phyloP scores from a whole-genome alignment of 306 rosid species.

The Sophora flavescens region DNA sequence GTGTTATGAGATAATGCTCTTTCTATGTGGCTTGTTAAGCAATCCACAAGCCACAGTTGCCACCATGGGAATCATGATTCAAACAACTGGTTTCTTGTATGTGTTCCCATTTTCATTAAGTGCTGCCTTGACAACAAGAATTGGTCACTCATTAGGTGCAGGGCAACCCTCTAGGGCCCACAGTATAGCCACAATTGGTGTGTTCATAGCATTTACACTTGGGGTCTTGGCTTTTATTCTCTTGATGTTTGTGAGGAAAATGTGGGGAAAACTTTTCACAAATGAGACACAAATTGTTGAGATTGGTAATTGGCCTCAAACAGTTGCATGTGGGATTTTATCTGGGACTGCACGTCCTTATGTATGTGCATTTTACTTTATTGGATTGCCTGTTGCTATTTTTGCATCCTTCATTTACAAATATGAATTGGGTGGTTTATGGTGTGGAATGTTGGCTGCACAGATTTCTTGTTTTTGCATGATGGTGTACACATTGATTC shows the following conservation, averaged over 20 bases:
- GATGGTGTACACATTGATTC: slow-evolving; percentile 66
- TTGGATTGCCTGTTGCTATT: slow-evolving; percentile 77
- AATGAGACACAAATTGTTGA: slow-evolving; percentile 70
- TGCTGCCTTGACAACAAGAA: slow-evolving; percentile 66
- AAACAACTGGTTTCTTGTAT: slow-evolving; percentile 78
- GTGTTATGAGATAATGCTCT: slow-evolving; percentile 90
- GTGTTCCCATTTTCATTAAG: slow-evolving; percentile 70
- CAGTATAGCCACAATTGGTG: slow-evolving; percentile 64
- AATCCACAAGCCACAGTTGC: slow-evolving; percentile 77
- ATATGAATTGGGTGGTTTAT: slow-evolving; percentile 68
- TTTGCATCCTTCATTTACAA: slow-evolving; percentile 55
- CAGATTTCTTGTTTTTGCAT: slow-evolving; percentile 70
- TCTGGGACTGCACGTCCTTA: slow-evolving; percentile 82
- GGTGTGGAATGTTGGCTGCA: slow-evolving; percentile 81
- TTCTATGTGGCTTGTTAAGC: slow-evolving; percentile 68
- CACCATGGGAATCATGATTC: slow-evolving; percentile 86
- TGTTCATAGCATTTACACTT: slow-evolving; percentile 52
- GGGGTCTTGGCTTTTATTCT: slow-evolving; percentile 62
- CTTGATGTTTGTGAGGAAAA: slow-evolving; percentile 53
- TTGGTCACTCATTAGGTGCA: slow-evolving; percentile 77
- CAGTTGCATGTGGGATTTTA: slow-evolving; percentile 75
- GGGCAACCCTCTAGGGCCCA: slow-evolving; percentile 69
- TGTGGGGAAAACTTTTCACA: slow-evolving; percentile 75
- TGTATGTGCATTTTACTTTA: slow-evolving; percentile 69
- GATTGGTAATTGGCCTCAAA: slow-evolving; percentile 80